Base-by-base conservation (phyloP, 192 early-diverging fungal genomes). In the Phlyctochytrium arcticum region DNA sequence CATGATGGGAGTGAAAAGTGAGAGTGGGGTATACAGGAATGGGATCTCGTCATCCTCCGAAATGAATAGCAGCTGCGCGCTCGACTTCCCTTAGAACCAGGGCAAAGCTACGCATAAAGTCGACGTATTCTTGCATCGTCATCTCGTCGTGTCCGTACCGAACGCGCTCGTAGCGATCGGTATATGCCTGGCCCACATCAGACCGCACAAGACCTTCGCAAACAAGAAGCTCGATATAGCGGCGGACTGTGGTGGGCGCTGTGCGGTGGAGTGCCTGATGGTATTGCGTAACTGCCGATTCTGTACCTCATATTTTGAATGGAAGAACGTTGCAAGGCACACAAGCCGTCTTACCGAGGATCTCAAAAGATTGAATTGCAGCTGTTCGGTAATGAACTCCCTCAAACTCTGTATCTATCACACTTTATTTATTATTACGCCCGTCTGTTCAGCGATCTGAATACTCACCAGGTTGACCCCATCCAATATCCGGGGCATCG, bases 101-200 rank as follows among this genome's bases (percentile, higher is more conserved):
- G 9, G 70, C 64, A 57, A 67, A 51, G 36, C 66, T 24, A 39
- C 60, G 51, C 70, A 72, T 72, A 48, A 72, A 67, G 46, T 71
- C 69, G n/a, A n/a, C n/a, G 47, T 62, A 75, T 19, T 71, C 68
- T 10, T 10, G 30, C 64, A 66, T 69, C 0, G 15, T 23, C 29
- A 62, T 17, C 35, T 70, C 64, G 3, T 23, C 10, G 29, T n/a
- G 21, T 10, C 46, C 69, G 33, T 60, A 75, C 12, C 60, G 36
- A 24, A 70, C 17, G n/a, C 29, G 24, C 33, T 75, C 73, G 48
- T 67, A 75, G 15, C 57, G 57, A 7, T 75, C 68, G 17, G 61
- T 35, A 50, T 67, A 75, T 17, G 39, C 53, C 2, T 27, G 31
- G 19, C 27, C 69, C 37, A 71, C 4, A 30, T 65, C 60, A 15